These are phyloP conservation scores for Lathyrus oleraceus DNA, from an alignment of 306 rosid species.

Conservation along the genomic window DNA sequence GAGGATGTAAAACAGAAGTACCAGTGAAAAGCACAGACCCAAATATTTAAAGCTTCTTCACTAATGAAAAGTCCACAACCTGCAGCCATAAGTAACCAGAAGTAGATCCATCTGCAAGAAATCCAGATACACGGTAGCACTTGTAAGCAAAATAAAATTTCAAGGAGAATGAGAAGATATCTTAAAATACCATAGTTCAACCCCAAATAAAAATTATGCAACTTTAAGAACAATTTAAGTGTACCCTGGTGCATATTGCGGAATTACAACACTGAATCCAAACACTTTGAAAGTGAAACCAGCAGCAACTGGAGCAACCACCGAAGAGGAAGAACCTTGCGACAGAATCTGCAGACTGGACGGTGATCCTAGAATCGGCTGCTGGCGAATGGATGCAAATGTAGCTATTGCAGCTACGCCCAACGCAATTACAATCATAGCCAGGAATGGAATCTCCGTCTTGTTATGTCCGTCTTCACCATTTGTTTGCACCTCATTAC, in stretches of 20 bases:
- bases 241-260: conserved; percentile 70
- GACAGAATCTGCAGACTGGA: conserved; percentile 48
- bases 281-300: conserved; percentile 57
- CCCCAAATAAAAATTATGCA: too few species aligned
- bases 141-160: too few species aligned
- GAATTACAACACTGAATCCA: conserved; percentile 52
- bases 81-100: conserved; percentile 80
- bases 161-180: too few species aligned
- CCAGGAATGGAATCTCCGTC: conserved; percentile 43
- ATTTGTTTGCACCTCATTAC: conserved; percentile 35
- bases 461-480: conserved; percentile 20
- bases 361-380: conserved; percentile 45
- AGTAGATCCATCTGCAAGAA: conserved; percentile 68
- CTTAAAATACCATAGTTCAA: too few species aligned
- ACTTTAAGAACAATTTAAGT: background rate
- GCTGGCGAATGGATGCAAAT: conserved; percentile 43
- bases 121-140: background rate
- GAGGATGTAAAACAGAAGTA: conserved; percentile 54
- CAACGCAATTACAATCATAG: conserved; percentile 49
- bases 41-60: conserved; percentile 73
- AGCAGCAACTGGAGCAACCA: conserved; percentile 37
- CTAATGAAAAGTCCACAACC: conserved; percentile 74
- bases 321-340: conserved; percentile 53
- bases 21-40: conserved; percentile 66
- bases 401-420: conserved; percentile 60